Percentiles rank a stretch among this genome's conserved stretches.
Conservation (phyloP, 805 yeast genomes). For the Monosporozyma aquatica region DNA sequence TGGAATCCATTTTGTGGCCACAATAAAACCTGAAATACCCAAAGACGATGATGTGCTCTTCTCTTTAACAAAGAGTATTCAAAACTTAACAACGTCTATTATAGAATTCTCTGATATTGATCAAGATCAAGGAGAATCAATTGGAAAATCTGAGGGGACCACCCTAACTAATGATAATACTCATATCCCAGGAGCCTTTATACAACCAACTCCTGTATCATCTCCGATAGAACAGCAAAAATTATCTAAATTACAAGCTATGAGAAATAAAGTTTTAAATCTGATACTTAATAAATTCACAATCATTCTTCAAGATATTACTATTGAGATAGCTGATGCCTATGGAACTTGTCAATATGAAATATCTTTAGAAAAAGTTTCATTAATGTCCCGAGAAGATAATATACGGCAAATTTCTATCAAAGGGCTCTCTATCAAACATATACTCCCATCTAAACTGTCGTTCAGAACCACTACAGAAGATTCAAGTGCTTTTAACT, state of each 20-base stretch:
- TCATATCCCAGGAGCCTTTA: background rate
- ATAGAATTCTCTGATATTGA: slow-evolving; percentile 28
- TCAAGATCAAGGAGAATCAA: too few relatives aligned
- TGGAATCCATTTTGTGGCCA: slow-evolving; percentile 39
- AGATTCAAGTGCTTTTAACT: slow-evolving; percentile 42
- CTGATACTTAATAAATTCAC: slow-evolving; percentile 55
- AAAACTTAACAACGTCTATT: slow-evolving; percentile 54
- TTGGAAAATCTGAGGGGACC: too few relatives aligned
- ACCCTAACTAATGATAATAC: too few relatives aligned
- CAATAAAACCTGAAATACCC: background rate
- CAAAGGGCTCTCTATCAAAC: background rate
- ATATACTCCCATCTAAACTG: too few relatives aligned
- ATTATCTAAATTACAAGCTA: slow-evolving; percentile 33
- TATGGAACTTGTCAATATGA: slow-evolving; percentile 14
- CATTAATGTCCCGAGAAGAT: slow-evolving; percentile 5
- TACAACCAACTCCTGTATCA: background rate
- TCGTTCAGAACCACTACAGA: too few relatives aligned
- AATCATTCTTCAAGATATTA: slow-evolving; percentile 40
- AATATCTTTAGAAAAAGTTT: slow-evolving; percentile 29
- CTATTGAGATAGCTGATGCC: slow-evolving; percentile 43
- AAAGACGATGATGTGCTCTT: slow-evolving; percentile 22
- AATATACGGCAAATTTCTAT: slow-evolving; percentile 5
- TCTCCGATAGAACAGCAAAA: background rate
- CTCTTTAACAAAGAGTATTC: slow-evolving; percentile 62
- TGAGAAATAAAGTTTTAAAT: slow-evolving; percentile 58